Evolutionary conservation across 2,329 filamentous ascomycete species (phyloP).

Genomic region (Scytalidium sp.): DNA sequence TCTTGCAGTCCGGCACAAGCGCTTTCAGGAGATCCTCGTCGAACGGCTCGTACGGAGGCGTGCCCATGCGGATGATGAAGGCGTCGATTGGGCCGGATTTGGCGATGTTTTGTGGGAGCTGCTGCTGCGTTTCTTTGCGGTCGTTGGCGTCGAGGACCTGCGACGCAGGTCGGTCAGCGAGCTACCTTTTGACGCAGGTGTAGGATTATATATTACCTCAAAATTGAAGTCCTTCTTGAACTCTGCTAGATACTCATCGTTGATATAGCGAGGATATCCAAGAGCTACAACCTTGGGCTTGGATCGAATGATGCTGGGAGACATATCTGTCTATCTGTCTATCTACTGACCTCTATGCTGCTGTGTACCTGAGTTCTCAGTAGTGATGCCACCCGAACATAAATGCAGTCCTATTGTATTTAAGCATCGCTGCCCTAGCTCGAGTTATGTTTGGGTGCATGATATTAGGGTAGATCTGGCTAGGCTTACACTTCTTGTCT

Average conservation of each 20-base stretch:
- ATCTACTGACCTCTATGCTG: too few species aligned
- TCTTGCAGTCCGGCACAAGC: slow-evolving; percentile 39
- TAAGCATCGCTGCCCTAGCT: background rate
- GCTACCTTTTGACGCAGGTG: background rate
- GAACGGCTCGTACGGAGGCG: slow-evolving; percentile 45
- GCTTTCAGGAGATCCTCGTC: slow-evolving; percentile 39
- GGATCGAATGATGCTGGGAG: slow-evolving; percentile 11
- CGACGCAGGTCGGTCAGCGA: background rate
- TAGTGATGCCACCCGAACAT: background rate
- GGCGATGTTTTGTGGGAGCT: slow-evolving; percentile 33
- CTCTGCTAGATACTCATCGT: slow-evolving; percentile 35
- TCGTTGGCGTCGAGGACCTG: slow-evolving; percentile 33
- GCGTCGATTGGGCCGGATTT: slow-evolving; percentile 40
- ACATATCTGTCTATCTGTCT: too few species aligned
- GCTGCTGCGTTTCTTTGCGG: slow-evolving; percentile 31
- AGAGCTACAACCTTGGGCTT: slow-evolving; percentile 41
- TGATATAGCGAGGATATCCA: slow-evolving; percentile 36
- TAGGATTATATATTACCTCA: slow-evolving; percentile 18
- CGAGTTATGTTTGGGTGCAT: background rate
- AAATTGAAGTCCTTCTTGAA: slow-evolving; percentile 37
- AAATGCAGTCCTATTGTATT: background rate
- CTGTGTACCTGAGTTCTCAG: too few species aligned
- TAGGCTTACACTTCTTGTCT: slow-evolving; percentile 32
- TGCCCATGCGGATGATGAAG: slow-evolving; percentile 48
- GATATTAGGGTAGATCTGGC: background rate